These are phyloP conservation scores for Rhodotorula sphaerocarpa DNA, from an alignment of 768 basidiomycete genomes.

Conservation along the genomic window DNA sequence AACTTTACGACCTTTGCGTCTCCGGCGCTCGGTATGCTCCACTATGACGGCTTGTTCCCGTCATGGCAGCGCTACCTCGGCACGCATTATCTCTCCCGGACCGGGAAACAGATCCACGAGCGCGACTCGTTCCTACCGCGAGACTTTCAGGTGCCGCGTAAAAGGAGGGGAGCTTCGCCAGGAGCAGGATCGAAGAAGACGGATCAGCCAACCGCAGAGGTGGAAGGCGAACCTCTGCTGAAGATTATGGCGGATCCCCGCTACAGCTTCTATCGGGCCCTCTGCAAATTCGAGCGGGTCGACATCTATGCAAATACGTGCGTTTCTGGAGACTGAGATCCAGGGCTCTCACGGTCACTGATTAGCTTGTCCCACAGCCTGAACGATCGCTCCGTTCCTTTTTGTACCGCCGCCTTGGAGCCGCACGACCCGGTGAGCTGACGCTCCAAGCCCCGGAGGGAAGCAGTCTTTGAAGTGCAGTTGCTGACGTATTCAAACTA, in stretches of 20 bases:
- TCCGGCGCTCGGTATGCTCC: conserved; percentile 64
- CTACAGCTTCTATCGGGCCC: conserved; percentile 62
- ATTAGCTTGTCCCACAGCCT: conserved; percentile 18
- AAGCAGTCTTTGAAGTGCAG: too few species aligned
- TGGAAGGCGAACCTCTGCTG: conserved; percentile 58
- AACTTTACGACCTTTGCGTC: conserved; percentile 79
- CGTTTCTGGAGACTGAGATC: conserved; percentile 39
- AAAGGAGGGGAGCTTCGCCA: not conserved
- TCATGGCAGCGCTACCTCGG: conserved; percentile 54
- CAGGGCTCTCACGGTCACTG: too few species aligned
- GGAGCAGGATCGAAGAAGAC: too few species aligned
- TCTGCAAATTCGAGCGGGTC: conserved; percentile 59
- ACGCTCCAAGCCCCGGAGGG: too few species aligned
- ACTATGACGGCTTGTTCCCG: conserved; percentile 56
- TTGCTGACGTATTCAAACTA: not conserved
- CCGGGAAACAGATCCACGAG: conserved; percentile 69
- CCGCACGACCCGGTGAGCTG: conserved; percentile 49
- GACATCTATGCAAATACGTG: conserved; percentile 74
- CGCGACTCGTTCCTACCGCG: conserved; percentile 52
- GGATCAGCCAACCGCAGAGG: not conserved
- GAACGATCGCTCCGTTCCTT: conserved; percentile 68
- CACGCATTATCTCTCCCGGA: conserved; percentile 55
- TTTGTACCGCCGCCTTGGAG: conserved; percentile 67
- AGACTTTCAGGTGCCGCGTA: not conserved
- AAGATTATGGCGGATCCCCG: conserved; percentile 74